Percentiles rank a stretch among this genome's conserved stretches.
phyloP scores from a whole-genome alignment of 495 filamentous ascomycete genomes.

The Neurospora cerealis region DNA sequence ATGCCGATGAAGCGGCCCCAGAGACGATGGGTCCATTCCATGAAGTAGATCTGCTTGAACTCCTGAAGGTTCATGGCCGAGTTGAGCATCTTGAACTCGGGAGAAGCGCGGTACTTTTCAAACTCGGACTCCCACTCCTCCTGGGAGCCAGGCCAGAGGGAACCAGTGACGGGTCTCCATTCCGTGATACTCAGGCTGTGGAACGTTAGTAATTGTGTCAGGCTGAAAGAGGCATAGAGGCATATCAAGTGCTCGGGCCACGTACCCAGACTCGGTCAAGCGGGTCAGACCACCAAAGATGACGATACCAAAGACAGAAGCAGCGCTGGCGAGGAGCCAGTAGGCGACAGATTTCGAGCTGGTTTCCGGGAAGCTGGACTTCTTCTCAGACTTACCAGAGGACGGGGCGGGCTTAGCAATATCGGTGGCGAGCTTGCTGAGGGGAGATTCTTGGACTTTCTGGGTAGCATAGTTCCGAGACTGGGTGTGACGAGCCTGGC shows the following conservation, averaged over 20 bases:
- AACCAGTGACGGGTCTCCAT: conserved; percentile 95
- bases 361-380: conserved; percentile 56
- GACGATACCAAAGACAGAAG: conserved; percentile 90
- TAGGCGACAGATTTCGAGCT: conserved; percentile 70
- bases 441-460: conserved; percentile 3
- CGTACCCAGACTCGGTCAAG: conserved; percentile 90
- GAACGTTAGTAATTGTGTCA: neutral
- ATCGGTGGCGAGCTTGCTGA: conserved; percentile 6
- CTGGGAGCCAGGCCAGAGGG: conserved; percentile 67
- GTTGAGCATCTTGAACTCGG: conserved; percentile 86
- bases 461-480: conserved; percentile 1
- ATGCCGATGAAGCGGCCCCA: conserved; percentile 93
- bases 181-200: conserved; percentile 90
- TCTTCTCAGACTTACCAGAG: neutral
- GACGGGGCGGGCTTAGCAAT: conserved; percentile 5
- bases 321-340: conserved; percentile 87
- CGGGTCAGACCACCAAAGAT: conserved; percentile 89
- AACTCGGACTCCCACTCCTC: conserved; percentile 87
- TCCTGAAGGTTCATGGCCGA: conserved; percentile 82
- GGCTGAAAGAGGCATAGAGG: neutral
- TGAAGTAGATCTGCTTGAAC: conserved; percentile 98
- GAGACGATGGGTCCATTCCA: conserved; percentile 96
- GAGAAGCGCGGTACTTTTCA: conserved; percentile 77
- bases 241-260: neutral
- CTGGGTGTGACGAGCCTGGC: neutral